These are phyloP conservation scores for Geotrichum cucujoidarum DNA, from an alignment of 1,139 yeast species.

Conservation along the genomic window DNA sequence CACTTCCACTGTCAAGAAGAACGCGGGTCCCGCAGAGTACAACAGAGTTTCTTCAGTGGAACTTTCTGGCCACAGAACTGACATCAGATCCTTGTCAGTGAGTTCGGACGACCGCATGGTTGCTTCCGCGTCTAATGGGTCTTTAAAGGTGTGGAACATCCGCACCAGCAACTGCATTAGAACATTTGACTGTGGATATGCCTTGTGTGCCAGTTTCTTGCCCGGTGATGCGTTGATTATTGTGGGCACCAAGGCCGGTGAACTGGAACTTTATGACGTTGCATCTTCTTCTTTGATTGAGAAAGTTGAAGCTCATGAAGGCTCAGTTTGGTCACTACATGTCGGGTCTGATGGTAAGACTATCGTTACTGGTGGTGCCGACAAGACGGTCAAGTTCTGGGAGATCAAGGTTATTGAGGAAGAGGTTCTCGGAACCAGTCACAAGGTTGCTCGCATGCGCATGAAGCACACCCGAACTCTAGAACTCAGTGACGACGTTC, in stretches of 20 bases:
- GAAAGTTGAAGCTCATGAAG: constrained; percentile 73
- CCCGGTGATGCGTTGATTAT: constrained; percentile 89
- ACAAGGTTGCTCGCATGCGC: constrained; percentile 50
- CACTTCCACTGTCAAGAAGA: constrained; percentile 38
- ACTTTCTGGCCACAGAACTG: constrained; percentile 81
- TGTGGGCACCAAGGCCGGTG: constrained; percentile 88
- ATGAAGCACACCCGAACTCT: constrained; percentile 72
- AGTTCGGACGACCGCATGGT: constrained; percentile 74
- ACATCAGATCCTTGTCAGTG: constrained; percentile 75
- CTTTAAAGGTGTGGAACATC: constrained; percentile 82
- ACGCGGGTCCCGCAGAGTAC: constrained; percentile 47
- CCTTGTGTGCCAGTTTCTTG: constrained; percentile 71
- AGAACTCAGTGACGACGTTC: constrained; percentile 79
- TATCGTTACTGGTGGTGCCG: constrained; percentile 90
- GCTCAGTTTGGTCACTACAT: constrained; percentile 90
- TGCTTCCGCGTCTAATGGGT: constrained; percentile 89
- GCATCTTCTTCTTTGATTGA: constrained; percentile 72
- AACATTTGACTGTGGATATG: constrained; percentile 85
- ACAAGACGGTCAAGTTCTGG: constrained; percentile 88
- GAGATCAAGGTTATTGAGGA: constrained; percentile 65
- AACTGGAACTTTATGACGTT: constrained; percentile 77
- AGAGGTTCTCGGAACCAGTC: constrained; percentile 61
- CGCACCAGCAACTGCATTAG: constrained; percentile 70
- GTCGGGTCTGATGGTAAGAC: constrained; percentile 80
- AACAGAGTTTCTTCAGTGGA: constrained; percentile 58